These are phyloP conservation scores for Flaveria robusta DNA, from an alignment of 129 eudicot species.

Conservation along the genomic window DNA sequence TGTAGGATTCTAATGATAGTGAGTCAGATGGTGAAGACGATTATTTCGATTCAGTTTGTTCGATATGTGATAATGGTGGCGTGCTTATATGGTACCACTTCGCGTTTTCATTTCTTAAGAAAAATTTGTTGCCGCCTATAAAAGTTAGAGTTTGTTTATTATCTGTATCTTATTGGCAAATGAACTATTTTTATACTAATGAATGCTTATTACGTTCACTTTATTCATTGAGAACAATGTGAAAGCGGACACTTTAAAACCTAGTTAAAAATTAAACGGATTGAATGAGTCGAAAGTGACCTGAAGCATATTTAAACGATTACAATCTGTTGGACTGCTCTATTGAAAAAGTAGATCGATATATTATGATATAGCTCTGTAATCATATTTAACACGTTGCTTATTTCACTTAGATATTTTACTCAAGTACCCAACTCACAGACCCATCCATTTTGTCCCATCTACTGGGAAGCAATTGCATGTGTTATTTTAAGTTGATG, in stretches of 20 bases:
- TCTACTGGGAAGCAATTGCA: slow-evolving; percentile 13
- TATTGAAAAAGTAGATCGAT: neutral
- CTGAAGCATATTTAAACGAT: neutral
- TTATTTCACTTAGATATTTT: neutral
- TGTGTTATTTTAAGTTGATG: neutral
- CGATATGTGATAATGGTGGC: slow-evolving; percentile 90
- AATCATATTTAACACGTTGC: neutral
- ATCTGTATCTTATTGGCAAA: neutral
- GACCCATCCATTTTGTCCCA: neutral
- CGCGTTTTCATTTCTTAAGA: neutral
- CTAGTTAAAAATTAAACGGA: neutral
- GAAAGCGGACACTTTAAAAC: neutral
- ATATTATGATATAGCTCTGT: neutral
- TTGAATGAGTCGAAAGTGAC: neutral
- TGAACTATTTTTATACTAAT: neutral
- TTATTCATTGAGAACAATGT: neutral
- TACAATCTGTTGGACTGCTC: neutral
- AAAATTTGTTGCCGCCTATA: neutral
- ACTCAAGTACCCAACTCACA: neutral
- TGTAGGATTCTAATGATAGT: slow-evolving; percentile 55
- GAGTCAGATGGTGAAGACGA: slow-evolving; percentile 61
- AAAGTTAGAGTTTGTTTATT: neutral
- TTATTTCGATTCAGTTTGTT: slow-evolving; percentile 67
- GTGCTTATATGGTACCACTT: slow-evolving; percentile 48
- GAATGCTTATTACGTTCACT: neutral